Evolutionary conservation across 2,329 filamentous ascomycete species (phyloP), one percentile per base, ranked within the genome.

Genomic region (Ophiostoma sp.): DNA sequence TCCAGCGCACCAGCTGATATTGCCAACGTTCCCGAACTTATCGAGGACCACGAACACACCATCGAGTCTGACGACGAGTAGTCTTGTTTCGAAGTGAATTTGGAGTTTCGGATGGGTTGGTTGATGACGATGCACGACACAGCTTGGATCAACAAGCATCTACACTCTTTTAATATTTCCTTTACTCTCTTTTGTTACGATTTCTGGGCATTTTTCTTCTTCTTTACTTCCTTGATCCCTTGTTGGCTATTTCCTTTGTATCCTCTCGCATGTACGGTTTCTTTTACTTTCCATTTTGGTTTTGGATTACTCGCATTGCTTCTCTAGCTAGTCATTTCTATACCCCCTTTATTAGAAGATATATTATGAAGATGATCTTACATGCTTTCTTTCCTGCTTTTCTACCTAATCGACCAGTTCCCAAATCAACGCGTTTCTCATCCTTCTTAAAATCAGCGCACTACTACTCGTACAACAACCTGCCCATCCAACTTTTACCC

Each of bases 281-380:
- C 3, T 48, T 33, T 71, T 25, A 9, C 4, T 12, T 55, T 22
- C 33, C 2, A 17, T 33, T 25, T 33, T 22, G 12, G 1, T 50
- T 55, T 39, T 39, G 33, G 55, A 42, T 39, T 36, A 45, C 48
- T 61, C 5, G 66, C 31, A 57, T 17, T 45, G 39, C 0, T 57
- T 70, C 31, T 57, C 8, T 19, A 52, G 50, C 31, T 70, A 31
- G 33, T 17, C 31, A 31, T 61, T 61, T 31, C 39, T 70, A 59
- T 70, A 70, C 52, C 50, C 68, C 31, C 17, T 17, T 48, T 45
- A 12, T 33, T 19, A 70, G 50, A 45, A 45, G 52, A 70, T n/a
- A 61, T 19, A 57, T 57, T 28, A 70, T 70, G 68, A 70, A 57
- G 33, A 70, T n/a, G n/a, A 70, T 42, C 48, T 45, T 70, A 42